phyloP scores from a whole-genome alignment of 2,329 filamentous ascomycete genomes.

The Penicillium psychrosexuale region DNA sequence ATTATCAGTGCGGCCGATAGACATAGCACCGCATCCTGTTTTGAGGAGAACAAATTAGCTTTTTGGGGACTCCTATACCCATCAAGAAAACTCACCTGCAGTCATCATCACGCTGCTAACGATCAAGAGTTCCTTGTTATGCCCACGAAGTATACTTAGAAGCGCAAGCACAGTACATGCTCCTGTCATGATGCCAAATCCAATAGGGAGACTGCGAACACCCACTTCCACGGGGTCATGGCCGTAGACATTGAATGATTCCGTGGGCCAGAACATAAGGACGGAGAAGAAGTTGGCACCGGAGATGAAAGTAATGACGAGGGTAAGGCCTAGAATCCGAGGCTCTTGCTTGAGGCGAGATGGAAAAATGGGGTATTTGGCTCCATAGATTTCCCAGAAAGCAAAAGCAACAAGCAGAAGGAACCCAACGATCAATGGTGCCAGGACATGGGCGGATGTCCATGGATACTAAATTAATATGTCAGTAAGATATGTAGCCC shows the following conservation, averaged over 20 bases:
- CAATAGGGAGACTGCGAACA: slow-evolving; percentile 63
- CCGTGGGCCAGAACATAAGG: slow-evolving; percentile 60
- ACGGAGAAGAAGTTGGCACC: slow-evolving; percentile 59
- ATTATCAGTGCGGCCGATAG: slow-evolving; percentile 52
- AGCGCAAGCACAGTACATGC: slow-evolving; percentile 58
- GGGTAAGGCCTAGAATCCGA: slow-evolving; percentile 51
- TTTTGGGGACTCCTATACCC: background rate
- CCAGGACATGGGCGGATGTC: slow-evolving; percentile 46
- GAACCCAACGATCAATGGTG: slow-evolving; percentile 46
- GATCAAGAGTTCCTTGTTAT: slow-evolving; percentile 60
- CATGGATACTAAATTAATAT: slow-evolving; percentile 39
- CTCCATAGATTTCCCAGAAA: slow-evolving; percentile 48
- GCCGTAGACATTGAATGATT: slow-evolving; percentile 64
- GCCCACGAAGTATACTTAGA: slow-evolving; percentile 56
- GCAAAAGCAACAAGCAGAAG: slow-evolving; percentile 44
- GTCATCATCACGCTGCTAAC: slow-evolving; percentile 63
- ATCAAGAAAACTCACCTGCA: slow-evolving; percentile 43
- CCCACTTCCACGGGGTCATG: slow-evolving; percentile 63
- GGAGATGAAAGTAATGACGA: slow-evolving; percentile 59
- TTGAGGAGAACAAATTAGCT: background rate
- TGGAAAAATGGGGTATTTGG: slow-evolving; percentile 48
- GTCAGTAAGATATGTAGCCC: background rate
- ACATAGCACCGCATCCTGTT: slow-evolving; percentile 53
- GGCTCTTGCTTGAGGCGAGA: slow-evolving; percentile 47
- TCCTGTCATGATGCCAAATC: slow-evolving; percentile 61